phyloP scores from a whole-genome alignment of 2,329 filamentous ascomycete species.

The Fusarium ambrosium region DNA sequence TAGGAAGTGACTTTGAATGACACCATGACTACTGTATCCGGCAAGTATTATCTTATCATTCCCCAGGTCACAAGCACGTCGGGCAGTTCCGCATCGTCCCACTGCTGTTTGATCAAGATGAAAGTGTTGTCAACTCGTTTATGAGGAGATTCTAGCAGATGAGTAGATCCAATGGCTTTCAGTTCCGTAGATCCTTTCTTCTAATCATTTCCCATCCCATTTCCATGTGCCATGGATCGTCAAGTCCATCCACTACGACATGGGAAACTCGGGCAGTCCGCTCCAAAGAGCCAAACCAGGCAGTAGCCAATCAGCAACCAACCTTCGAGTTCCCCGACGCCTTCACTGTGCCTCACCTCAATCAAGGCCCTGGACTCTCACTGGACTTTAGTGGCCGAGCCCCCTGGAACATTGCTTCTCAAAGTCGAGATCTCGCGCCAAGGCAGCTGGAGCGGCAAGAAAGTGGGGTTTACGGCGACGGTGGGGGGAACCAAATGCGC shows the following conservation, averaged over 20 bases:
- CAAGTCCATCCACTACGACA: slow-evolving; percentile 30
- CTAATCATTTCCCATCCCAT: slow-evolving; percentile 5
- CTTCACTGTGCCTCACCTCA: background rate
- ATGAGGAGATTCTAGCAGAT: slow-evolving; percentile 6
- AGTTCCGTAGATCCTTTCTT: background rate
- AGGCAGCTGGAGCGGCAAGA: slow-evolving; percentile 17
- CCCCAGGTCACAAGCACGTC: slow-evolving; percentile 18
- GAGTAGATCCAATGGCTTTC: slow-evolving; percentile 7
- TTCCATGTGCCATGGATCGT: slow-evolving; percentile 31
- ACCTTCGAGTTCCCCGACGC: background rate
- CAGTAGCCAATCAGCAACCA: slow-evolving; percentile 23
- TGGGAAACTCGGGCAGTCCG: slow-evolving; percentile 19
- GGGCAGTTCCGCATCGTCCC: slow-evolving; percentile 23
- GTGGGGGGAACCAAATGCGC: slow-evolving; percentile 18
- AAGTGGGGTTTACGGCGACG: slow-evolving; percentile 35
- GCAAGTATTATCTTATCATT: slow-evolving; percentile 24
- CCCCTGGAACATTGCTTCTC: slow-evolving; percentile 3
- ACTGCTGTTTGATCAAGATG: slow-evolving; percentile 12
- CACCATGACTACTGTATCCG: background rate
- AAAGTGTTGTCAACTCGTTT: slow-evolving; percentile 14
- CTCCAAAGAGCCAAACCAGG: background rate
- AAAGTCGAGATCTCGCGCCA: slow-evolving; percentile 2
- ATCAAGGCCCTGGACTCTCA: background rate
- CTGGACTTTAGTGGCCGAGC: background rate
- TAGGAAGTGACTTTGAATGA: slow-evolving; percentile 23